Conservation (phyloP, 176 grass and related monocot genomes). For the Oryza meyeriana region DNA sequence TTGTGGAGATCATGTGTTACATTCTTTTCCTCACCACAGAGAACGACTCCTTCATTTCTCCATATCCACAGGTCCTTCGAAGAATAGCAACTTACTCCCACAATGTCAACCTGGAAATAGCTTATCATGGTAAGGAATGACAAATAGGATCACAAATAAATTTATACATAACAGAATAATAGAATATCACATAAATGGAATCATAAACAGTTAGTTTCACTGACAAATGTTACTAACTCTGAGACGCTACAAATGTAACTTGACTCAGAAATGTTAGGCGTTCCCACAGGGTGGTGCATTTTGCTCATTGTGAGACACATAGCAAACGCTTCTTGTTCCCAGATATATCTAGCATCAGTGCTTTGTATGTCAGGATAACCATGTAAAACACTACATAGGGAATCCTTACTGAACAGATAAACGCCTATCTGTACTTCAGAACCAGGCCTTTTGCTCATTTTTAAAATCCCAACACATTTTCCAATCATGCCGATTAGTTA, state of each 20-base stretch:
- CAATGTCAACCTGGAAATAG: slow-evolving; percentile 73
- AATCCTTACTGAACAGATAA: slow-evolving; percentile 25
- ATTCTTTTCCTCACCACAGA: slow-evolving; percentile 63
- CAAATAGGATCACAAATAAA: background rate
- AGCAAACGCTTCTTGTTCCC: background rate
- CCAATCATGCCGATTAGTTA: background rate
- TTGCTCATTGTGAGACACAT: background rate
- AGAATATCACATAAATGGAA: background rate
- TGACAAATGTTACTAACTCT: slow-evolving; percentile 3
- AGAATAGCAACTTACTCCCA: slow-evolving; percentile 96
- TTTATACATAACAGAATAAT: background rate
- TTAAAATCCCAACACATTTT: background rate
- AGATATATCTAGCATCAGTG: background rate
- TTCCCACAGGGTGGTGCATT: background rate
- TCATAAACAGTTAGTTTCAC: background rate
- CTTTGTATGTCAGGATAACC: slow-evolving; percentile 3
- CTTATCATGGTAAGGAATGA: slow-evolving; percentile 15
- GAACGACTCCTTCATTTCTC: slow-evolving; percentile 92
- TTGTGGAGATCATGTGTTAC: slow-evolving; percentile 84
- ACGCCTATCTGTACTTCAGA: background rate
- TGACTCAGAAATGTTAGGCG: background rate
- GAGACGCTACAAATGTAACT: background rate
- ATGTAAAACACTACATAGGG: background rate
- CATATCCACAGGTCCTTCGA: slow-evolving; percentile 86
- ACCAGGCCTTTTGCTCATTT: background rate